Base-by-base conservation (phyloP, 306 rosid species). In the Trifolium fragiferum region DNA sequence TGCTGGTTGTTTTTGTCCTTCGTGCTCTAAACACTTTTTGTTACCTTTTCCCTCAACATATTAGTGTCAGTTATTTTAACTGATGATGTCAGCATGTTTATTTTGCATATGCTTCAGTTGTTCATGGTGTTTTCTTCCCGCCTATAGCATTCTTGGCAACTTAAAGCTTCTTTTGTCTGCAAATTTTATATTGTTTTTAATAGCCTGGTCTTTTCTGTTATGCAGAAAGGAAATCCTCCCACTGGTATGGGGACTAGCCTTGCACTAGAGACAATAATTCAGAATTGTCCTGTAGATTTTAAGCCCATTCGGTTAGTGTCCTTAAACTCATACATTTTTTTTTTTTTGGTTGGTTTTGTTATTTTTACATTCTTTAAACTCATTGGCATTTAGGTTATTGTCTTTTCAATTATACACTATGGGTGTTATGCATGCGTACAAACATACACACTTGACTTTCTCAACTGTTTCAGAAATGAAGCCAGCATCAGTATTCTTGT, bases 191-290 rank as follows among this genome's bases (percentile, higher is more conserved):
- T 27, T 70, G 16, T 76, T 72, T 35, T 60, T 78, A 10, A 82
- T 47, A 38, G 60, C 33, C 67, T 70, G 11, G 11, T 77, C 6
- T 81, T 78, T 19, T 73, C 15, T 69, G 35, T 33, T 64, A 47
- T 47, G 59, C 88, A 93, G 98, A 93, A 90, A 87, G 81, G 91
- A 77, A 86, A 78, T 66, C 89, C 90, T 77, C 97, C 94, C 10
- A 84, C 91, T 9, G 97, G 92, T 58, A 96, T 93, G 21, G 98
- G 98, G 65, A 82, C 90, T 73, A 93, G 98, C 84, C 89, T 93
- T 74, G 98, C 97, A 33, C 77, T 93, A 55, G 98, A 93, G 89
- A 91, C 97, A 43, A 86, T 91, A 73, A 88, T 93, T 84, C 98
- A 88, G 76, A 89, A 82, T 65, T 88, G 88, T 82, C 83, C 86